Evolutionary conservation across 106 monocot species (phyloP).

Genomic region (Acanthochlamys bracteata): DNA sequence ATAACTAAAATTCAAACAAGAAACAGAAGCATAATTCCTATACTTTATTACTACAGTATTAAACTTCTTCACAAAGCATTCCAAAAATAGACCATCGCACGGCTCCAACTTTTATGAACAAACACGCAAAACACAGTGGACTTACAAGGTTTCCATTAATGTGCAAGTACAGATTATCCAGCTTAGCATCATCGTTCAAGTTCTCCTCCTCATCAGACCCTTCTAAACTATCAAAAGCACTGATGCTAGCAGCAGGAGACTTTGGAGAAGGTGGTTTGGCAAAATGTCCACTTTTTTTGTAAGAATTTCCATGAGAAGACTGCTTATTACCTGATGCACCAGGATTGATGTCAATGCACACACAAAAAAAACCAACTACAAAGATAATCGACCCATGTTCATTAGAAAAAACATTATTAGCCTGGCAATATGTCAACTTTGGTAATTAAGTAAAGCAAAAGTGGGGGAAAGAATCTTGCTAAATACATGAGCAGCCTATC

Average conservation of each 20-base stretch:
- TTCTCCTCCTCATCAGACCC: conserved; percentile 77
- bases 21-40: no score
- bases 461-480: no score
- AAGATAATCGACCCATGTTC: no score
- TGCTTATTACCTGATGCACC: conserved; percentile 51
- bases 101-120: not conserved
- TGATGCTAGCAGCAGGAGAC: conserved; percentile 67
- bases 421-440: no score
- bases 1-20: no score
- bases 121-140: not conserved
- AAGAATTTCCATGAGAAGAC: conserved; percentile 29
- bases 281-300: conserved; percentile 40
- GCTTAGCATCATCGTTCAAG: conserved; percentile 26
- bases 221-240: conserved; percentile 73
- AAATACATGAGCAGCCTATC: no score
- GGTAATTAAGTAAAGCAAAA: no score
- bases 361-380: no score
- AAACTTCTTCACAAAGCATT: not conserved
- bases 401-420: no score
- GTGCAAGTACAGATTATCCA: conserved; percentile 49
- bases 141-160: conserved; percentile 64
- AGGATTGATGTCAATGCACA: not conserved
- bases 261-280: conserved; percentile 63
- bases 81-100: not conserved
- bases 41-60: no score